Conservation (phyloP, 1,284 basidiomycete species). For the Phellopilus nigrolimitatus region DNA sequence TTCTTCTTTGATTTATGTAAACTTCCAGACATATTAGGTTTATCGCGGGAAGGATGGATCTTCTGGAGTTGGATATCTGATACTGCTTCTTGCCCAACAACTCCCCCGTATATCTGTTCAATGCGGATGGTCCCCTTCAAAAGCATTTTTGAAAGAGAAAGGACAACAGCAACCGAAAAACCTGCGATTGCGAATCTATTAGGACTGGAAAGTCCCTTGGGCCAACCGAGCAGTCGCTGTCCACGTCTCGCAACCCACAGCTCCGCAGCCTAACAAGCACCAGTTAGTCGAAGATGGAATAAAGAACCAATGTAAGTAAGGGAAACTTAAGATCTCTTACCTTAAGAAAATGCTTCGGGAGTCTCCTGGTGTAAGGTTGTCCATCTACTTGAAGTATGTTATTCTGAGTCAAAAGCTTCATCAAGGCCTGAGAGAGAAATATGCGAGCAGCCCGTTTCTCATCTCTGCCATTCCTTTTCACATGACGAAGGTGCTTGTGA, state of each 20-base stretch:
- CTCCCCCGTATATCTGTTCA: neutral
- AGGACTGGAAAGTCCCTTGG: neutral
- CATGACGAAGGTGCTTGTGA: too few species aligned
- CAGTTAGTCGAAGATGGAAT: neutral
- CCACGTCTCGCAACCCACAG: neutral
- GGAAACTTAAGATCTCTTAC: too few species aligned
- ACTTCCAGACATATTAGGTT: too few species aligned
- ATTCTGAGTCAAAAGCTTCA: neutral
- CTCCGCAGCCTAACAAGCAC: neutral
- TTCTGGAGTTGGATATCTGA: neutral
- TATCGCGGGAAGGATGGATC: neutral
- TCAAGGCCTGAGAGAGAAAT: too few species aligned
- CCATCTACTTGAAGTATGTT: too few species aligned
- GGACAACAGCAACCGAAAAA: neutral
- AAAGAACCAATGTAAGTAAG: too few species aligned
- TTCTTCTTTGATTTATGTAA: neutral
- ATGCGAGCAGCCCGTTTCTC: too few species aligned
- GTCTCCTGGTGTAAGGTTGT: neutral
- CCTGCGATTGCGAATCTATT: too few species aligned
- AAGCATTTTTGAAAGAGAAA: neutral
- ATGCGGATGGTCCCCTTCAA: constrained; percentile 7
- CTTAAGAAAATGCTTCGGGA: neutral
- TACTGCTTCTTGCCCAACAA: neutral
- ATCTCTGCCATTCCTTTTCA: too few species aligned
- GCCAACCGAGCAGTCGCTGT: neutral